phyloP scores from a whole-genome alignment of 768 basidiomycete genomes.

The Russula earlei region DNA sequence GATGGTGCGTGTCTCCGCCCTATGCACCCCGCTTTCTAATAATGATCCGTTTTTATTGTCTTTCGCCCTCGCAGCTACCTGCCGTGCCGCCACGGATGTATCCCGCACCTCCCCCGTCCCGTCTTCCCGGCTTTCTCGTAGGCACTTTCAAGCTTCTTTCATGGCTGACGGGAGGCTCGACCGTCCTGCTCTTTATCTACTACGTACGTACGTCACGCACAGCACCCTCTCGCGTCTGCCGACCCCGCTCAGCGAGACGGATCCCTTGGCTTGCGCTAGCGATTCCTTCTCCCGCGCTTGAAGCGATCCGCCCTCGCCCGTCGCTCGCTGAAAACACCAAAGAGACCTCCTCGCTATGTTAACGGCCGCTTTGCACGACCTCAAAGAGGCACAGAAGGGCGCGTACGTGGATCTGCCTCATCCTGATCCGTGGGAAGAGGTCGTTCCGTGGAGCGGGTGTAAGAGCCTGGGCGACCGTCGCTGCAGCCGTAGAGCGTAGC shows the following conservation, averaged over 20 bases:
- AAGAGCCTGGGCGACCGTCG: conserved; percentile 36
- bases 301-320: conserved; percentile 50
- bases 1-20: conserved; percentile 32
- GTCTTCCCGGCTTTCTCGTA: conserved; percentile 54
- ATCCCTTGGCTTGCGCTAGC: conserved; percentile 32
- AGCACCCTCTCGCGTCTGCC: too few relatives aligned
- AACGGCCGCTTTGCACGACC: conserved; percentile 41
- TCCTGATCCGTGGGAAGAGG: conserved; percentile 43
- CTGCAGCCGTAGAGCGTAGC: conserved; percentile 17
- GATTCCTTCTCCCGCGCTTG: conserved; percentile 60
- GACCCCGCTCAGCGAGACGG: too few relatives aligned
- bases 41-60: too few relatives aligned
- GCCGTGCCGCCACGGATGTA: conserved; percentile 63
- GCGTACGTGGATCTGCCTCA: conserved; percentile 50
- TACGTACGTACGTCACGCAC: conserved; percentile 43
- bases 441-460: conserved; percentile 34
- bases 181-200: conserved; percentile 49
- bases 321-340: conserved; percentile 53
- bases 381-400: conserved; percentile 48
- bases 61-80: conserved; percentile 30
- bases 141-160: conserved; percentile 49
- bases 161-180: conserved; percentile 61
- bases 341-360: conserved; percentile 44
- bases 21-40: background rate
- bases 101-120: conserved; percentile 59